Conservation (phyloP, 495 filamentous ascomycete species). For the Darksidea phi region DNA sequence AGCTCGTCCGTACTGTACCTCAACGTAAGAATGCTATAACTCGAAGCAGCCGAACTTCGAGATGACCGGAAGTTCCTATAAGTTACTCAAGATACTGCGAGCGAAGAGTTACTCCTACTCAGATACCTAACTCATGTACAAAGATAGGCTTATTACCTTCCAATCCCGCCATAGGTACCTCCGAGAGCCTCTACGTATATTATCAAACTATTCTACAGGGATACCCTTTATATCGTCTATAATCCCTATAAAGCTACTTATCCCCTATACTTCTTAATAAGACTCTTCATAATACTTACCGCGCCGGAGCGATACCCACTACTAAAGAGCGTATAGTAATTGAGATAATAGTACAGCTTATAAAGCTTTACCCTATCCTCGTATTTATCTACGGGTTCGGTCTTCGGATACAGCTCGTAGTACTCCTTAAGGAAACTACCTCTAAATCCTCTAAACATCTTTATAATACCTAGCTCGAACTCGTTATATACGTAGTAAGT, state of each 20-base stretch:
- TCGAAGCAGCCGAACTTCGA: neutral
- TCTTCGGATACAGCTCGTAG: conserved; percentile 68
- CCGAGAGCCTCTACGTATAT: neutral
- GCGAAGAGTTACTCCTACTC: neutral
- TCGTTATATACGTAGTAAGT: conserved; percentile 81
- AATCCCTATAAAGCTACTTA: neutral
- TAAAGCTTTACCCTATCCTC: conserved; percentile 77
- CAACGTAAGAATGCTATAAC: neutral
- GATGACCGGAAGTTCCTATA: neutral
- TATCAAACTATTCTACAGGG: neutral
- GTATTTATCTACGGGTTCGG: conserved; percentile 80
- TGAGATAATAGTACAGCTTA: conserved; percentile 89
- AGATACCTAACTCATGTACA: neutral
- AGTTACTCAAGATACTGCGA: neutral
- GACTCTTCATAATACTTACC: conserved; percentile 68
- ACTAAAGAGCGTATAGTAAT: conserved; percentile 83
- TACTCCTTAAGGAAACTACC: conserved; percentile 71
- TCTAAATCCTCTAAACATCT: conserved; percentile 92
- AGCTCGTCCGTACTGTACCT: neutral
- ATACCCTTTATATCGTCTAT: neutral
- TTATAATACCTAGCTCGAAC: conserved; percentile 91
- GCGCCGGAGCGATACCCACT: conserved; percentile 71
- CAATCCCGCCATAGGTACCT: neutral
- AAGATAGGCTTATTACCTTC: neutral
- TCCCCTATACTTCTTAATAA: conserved; percentile 65